Percentiles rank a stretch among this genome's conserved stretches.
Conservation (phyloP, 768 basidiomycete genomes). For the Suillus fuscotomentosus region DNA sequence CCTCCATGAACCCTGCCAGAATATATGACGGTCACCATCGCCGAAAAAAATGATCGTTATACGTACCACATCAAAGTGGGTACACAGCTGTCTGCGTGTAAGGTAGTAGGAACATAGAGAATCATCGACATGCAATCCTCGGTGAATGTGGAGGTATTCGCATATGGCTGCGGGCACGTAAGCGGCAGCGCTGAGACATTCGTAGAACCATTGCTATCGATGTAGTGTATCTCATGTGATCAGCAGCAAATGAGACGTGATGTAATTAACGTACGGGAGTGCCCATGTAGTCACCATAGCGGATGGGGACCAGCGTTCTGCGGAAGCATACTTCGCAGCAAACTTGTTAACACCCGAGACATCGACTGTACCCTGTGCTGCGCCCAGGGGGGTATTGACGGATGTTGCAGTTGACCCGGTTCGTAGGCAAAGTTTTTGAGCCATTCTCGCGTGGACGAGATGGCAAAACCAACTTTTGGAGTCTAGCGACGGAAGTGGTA, state of each 20-base stretch:
- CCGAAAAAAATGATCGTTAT: background rate
- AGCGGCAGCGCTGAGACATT: slow-evolving; percentile 59
- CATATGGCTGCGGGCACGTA: slow-evolving; percentile 65
- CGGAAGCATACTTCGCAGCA: slow-evolving; percentile 65
- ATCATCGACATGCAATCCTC: slow-evolving; percentile 87
- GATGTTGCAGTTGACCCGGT: slow-evolving; percentile 22
- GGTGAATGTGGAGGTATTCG: slow-evolving; percentile 46
- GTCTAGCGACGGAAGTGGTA: slow-evolving; percentile 37
- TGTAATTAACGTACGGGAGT: slow-evolving; percentile 52
- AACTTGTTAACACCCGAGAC: slow-evolving; percentile 53
- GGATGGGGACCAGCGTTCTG: slow-evolving; percentile 60
- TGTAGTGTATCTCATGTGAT: background rate
- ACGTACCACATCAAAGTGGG: slow-evolving; percentile 64
- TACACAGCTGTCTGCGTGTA: slow-evolving; percentile 30
- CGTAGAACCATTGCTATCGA: slow-evolving; percentile 45
- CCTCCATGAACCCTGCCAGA: slow-evolving; percentile 79
- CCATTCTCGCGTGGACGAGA: slow-evolving; percentile 38
- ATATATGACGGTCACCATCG: background rate
- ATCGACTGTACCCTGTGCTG: slow-evolving; percentile 51
- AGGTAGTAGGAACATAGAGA: slow-evolving; percentile 59
- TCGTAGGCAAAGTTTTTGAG: slow-evolving; percentile 39
- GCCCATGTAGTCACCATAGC: slow-evolving; percentile 53
- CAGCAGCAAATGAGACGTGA: background rate
- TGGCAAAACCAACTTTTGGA: slow-evolving; percentile 38
- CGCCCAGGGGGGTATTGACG: slow-evolving; percentile 52